Evolutionary conservation across 1,284 basidiomycete species (phyloP), one percentile per base, ranked within the genome.

Genomic region (Chalciporus piperatoides): DNA sequence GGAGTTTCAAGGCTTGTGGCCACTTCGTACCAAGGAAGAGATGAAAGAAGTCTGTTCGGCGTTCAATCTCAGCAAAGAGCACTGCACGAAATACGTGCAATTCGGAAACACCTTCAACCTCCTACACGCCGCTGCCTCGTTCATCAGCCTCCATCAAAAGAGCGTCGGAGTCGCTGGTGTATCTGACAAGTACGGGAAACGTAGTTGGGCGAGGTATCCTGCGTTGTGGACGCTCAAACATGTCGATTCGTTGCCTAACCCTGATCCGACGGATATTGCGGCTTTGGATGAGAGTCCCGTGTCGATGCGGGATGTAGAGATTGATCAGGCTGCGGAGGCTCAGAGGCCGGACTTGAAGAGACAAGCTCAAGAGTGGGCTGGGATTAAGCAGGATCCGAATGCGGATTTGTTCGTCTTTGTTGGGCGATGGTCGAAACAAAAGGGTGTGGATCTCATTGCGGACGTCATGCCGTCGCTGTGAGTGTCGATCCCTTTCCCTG

Each of bases 21-120:
- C 92, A 10, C 79, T 95, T 25, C 84, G 92, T 46, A 95, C 92
- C 37, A 95, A 96, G 75, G 92, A 95, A 65, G 92, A 95, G 69
- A 93, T 94, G 90, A 95, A 93, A 75, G 92, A 96, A 67, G 92
- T 96, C 41, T 96, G 92, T 67, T 93, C 92, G 3, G 92, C 92
- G 9, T 96, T 95, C 79, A 95, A 95, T 70, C 90, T 96, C 65
- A 89, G 88, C 75, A 95, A 95, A 71, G 92, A 94, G 62, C 79
- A 92, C 59, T 95, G 92, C 73, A 92, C 86, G 48, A 95, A 94
- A 76, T 96, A 96, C 65, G 90, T 96, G 35, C 92, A 95, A 70
- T 96, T 96, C 65, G 92, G 92, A 59, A 96, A 96, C 75, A 95
- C 92, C 10, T 95, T 95, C 78, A 96, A 96, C 68, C 72, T 96